Evolutionary conservation across 106 monocot species (phyloP).

Genomic region (Acorus calamus): DNA sequence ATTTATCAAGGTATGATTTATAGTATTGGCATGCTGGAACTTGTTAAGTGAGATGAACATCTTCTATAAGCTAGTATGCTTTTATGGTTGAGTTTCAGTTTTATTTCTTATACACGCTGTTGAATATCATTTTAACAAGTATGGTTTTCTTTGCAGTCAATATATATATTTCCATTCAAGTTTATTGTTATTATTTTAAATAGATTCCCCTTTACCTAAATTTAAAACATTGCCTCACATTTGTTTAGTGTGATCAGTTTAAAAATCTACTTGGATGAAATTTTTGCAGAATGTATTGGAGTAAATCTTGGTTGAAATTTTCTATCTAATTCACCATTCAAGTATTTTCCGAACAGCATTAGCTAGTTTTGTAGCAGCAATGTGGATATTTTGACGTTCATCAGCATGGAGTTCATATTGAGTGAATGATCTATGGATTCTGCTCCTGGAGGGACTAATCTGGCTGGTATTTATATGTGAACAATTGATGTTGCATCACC

Average conservation of each 20-base stretch:
- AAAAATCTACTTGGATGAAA: constrained; percentile 29
- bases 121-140: too few relatives aligned
- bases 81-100: too few relatives aligned
- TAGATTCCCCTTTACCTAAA: constrained; percentile 28
- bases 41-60: too few relatives aligned
- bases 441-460: constrained; percentile 22
- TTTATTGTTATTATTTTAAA: too few relatives aligned
- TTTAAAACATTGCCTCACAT: constrained; percentile 27
- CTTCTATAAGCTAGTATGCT: too few relatives aligned
- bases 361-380: constrained; percentile 18
- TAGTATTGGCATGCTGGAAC: too few relatives aligned
- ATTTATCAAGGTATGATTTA: too few relatives aligned
- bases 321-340: constrained; percentile 24
- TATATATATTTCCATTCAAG: too few relatives aligned
- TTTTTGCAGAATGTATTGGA: constrained; percentile 42
- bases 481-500: constrained; percentile 8
- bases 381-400: constrained; percentile 1
- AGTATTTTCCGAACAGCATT: constrained; percentile 24
- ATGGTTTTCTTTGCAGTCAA: too few relatives aligned
- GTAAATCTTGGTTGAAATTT: constrained; percentile 30
- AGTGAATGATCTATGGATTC: constrained; percentile 20
- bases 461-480: constrained; percentile 10
- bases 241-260: constrained; percentile 13
- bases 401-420: constrained; percentile 4
- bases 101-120: too few relatives aligned